Evolutionary conservation across 192 early-diverging fungal species (phyloP), one percentile per base, ranked within the genome.

Genomic region (Coemansia sp.): DNA sequence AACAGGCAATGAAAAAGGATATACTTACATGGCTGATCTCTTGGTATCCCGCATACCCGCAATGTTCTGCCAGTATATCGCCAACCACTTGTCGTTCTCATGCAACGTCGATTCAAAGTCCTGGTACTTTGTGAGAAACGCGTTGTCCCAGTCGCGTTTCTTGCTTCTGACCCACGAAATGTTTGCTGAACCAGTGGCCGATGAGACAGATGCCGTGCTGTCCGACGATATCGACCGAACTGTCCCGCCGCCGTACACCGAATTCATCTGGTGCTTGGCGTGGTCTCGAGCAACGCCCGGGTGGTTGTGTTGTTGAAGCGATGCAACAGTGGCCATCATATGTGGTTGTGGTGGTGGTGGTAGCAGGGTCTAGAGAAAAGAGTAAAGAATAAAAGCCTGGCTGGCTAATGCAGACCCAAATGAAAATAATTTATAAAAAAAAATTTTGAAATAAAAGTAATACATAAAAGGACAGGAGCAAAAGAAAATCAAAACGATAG

Each of bases 81-180:
- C 65, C 37, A 83, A 66, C 80, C 80, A 83, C 61, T 62, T 61
- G 61, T 83, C 80, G 70, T 83, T 83, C 46, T 83, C 80, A 19
- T 75, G 76, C 49, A 83, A 41, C 19, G 80, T 83, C 4, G 80
- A 54, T 48, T 83, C 80, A n/a, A 83, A 55, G 51, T 83, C 80
- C 18, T 65, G 49, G 60, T 74, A 74, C 60, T 83, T 83, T 63
- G 69, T 32, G 12, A 75, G 32, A 51, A 83, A 83, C 54, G 80
- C 80, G 45, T 77, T 74, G 16, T 83, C 80, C 80, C 80, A 83
- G 69, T 83, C 76, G 26, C 80, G 80, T 47, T 83, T 83, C 22
- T 63, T 67, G 21, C 66, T 65, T 2, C 72, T 58, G 26, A 83
- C 66, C 80, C 80, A 83, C 36, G 74, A 70, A 5, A 46, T 41